Conservation (phyloP, 306 rosid genomes). For the Quercus cerris region DNA sequence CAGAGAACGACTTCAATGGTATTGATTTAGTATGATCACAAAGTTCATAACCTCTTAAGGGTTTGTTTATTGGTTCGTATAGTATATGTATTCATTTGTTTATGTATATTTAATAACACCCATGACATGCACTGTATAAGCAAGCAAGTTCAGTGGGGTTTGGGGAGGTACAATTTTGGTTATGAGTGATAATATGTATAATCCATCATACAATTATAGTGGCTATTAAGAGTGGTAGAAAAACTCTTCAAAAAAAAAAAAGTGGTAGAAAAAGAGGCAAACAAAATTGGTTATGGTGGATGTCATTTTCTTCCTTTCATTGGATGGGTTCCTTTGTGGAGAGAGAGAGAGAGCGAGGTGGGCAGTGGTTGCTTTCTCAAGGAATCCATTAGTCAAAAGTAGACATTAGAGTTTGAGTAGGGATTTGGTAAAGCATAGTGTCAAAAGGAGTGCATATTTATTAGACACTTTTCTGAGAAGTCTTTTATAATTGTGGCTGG, state of each 20-base stretch:
- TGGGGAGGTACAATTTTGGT: constrained; percentile 4
- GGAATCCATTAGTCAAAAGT: constrained; percentile 7
- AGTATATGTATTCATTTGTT: constrained; percentile 43
- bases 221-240: not conserved
- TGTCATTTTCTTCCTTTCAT: not conserved
- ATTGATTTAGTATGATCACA: constrained; percentile 47
- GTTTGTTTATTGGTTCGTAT: constrained; percentile 37
- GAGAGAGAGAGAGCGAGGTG: not conserved
- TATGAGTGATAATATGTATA: not conserved
- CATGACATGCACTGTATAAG: constrained; percentile 23
- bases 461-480: constrained; percentile 3
- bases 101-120: constrained; percentile 33
- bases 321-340: not conserved
- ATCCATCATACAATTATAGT: not conserved
- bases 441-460: not conserved
- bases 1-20: constrained; percentile 55
- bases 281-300: not conserved
- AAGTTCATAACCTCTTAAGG: not conserved
- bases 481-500: not conserved
- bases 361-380: not conserved
- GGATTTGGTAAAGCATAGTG: constrained; percentile 15
- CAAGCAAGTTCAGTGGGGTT: constrained; percentile 18
- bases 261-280: not conserved
- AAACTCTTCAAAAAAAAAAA: too few relatives aligned
- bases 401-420: constrained; percentile 15